phyloP scores from a whole-genome alignment of 495 filamentous ascomycete genomes.

The Pseudoneurospora amorphoporcata region DNA sequence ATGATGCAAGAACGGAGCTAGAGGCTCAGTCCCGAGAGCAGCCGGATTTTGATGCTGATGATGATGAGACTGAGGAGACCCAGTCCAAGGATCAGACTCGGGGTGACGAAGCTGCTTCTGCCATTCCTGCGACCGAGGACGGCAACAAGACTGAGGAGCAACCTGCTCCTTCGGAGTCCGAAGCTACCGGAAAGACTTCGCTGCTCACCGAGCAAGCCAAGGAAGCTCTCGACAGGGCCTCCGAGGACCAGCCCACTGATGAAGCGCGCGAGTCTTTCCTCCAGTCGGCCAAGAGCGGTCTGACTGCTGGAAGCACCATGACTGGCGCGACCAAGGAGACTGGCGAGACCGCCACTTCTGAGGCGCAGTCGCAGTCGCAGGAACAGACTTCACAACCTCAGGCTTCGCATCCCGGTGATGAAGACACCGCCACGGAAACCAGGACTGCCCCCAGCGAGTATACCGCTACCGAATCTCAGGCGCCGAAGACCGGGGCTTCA shows the following conservation, averaged over 20 bases:
- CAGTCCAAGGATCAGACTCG: conserved; percentile 1
- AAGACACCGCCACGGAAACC: neutral
- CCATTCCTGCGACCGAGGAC: neutral
- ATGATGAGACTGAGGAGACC: neutral
- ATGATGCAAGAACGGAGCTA: neutral
- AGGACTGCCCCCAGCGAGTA: neutral
- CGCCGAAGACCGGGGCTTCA: neutral
- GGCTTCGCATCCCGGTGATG: neutral
- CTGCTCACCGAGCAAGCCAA: conserved; percentile 20
- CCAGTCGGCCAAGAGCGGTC: conserved; percentile 7
- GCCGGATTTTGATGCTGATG: conserved; percentile 23
- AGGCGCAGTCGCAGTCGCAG: neutral
- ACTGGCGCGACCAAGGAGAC: neutral
- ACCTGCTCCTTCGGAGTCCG: neutral
- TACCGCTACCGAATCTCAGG: neutral
- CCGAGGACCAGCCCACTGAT: conserved; percentile 16
- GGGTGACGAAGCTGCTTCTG: neutral
- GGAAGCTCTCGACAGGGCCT: conserved; percentile 17
- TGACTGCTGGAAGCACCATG: conserved; percentile 1
- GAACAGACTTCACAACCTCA: neutral
- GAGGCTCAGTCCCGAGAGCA: conserved; percentile 33
- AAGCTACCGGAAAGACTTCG: neutral
- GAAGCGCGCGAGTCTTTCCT: conserved; percentile 17
- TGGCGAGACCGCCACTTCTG: neutral
- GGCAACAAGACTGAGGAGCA: neutral